These are phyloP conservation scores for Cenococcum geophilum DNA, from an alignment of 495 filamentous ascomycete genomes.

Conservation along the genomic window DNA sequence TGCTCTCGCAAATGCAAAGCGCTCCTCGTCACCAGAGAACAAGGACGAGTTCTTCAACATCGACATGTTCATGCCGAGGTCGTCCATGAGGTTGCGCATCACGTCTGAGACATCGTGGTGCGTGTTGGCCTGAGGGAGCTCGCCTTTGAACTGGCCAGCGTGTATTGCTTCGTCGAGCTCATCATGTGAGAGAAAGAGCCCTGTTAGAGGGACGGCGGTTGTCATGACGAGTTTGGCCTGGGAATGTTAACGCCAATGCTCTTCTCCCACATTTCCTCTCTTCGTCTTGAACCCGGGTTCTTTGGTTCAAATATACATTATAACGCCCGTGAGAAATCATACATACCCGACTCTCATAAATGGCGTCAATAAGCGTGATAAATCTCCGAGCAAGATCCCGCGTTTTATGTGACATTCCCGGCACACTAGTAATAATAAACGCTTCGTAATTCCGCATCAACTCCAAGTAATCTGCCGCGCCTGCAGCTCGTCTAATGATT, in stretches of 20 bases:
- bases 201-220: constrained; percentile 70
- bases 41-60: constrained; percentile 79
- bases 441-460: constrained; percentile 84
- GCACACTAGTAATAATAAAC: constrained; percentile 86
- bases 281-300: too few species aligned
- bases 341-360: constrained; percentile 69
- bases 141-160: constrained; percentile 34
- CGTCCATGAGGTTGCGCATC: constrained; percentile 91
- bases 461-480: constrained; percentile 93
- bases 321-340: background rate
- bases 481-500: constrained; percentile 77
- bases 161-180: constrained; percentile 58
- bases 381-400: constrained; percentile 89
- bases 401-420: constrained; percentile 77
- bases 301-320: background rate
- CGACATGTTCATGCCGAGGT: constrained; percentile 78
- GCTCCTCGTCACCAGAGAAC: constrained; percentile 93
- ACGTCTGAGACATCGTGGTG: constrained; percentile 64
- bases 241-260: constrained; percentile 29
- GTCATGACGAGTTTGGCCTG: constrained; percentile 94
- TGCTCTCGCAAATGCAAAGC: constrained; percentile 90
- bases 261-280: background rate
- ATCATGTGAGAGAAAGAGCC: constrained; percentile 79
- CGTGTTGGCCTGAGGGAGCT: constrained; percentile 38
- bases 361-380: constrained; percentile 95